Base-by-base conservation (phyloP, 257 asterid species). In the Linderniella brevidens region DNA sequence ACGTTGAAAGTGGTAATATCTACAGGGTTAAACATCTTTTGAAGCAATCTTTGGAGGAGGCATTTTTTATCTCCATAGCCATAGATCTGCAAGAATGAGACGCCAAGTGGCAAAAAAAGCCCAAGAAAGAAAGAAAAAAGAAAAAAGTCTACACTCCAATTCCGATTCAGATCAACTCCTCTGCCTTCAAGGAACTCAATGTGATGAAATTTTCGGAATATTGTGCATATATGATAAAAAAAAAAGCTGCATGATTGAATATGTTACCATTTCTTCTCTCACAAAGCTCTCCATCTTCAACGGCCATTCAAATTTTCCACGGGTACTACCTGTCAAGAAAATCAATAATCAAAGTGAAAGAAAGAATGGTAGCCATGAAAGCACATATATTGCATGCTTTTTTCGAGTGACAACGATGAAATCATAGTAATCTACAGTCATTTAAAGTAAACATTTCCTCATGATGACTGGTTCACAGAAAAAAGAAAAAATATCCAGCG, bases 61-160 rank as follows among this genome's bases (percentile, higher is more conserved):
- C 96, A 10, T 64, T 74, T 41, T 43, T 52, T n/a, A n/a, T n/a
- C n/a, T n/a, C n/a, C n/a, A 73, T 90, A 95, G 61, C 98, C 98
- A 60, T 81, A 90, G 41, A 90, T 90, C 98, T 90, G 92, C 66
- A 44, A 38, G 13, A 17, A 41, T n/a, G n/a, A n/a, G n/a, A n/a
- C n/a, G n/a, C n/a, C n/a, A n/a, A n/a, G n/a, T n/a, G n/a, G n/a
- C n/a, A n/a, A n/a, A n/a, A n/a, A n/a, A n/a, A n/a, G n/a, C n/a
- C n/a, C n/a, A n/a, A n/a, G n/a, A n/a, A n/a, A n/a, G n/a, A n/a
- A n/a, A n/a, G n/a, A n/a, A n/a, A n/a, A n/a, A n/a, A n/a, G n/a
- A n/a, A n/a, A n/a, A n/a, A n/a, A 88, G 64, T 80, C 95, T 35
- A 84, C 95, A 64, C 94, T 77, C 98, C 98, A 88, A 41, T 88